Conservation (phyloP, 768 basidiomycete genomes). For the Lanmaoa pseudosensibilis region DNA sequence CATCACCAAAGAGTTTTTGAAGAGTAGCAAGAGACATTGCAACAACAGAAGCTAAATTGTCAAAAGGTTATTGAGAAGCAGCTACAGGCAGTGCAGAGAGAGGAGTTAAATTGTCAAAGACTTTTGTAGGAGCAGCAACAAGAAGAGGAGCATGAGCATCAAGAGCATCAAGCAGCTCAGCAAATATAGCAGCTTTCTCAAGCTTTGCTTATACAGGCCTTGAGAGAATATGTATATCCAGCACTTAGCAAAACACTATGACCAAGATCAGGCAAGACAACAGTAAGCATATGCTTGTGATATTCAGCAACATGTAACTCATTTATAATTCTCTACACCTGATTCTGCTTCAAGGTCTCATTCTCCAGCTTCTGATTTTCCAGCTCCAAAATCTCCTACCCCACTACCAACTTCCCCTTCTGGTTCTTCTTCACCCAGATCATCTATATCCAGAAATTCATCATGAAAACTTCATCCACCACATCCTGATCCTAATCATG, state of each 20-base stretch:
- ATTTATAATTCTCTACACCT: too few species aligned
- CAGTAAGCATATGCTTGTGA: background rate
- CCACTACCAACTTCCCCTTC: too few species aligned
- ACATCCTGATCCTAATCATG: too few species aligned
- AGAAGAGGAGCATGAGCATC: background rate
- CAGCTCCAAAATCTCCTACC: too few species aligned
- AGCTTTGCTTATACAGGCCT: background rate
- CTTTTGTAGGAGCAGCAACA: background rate
- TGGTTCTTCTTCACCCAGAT: too few species aligned
- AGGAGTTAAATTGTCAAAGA: background rate
- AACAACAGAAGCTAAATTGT: background rate
- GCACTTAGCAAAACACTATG: background rate
- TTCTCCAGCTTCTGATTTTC: too few species aligned
- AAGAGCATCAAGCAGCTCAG: background rate
- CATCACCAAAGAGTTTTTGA: background rate
- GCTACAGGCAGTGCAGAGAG: background rate
- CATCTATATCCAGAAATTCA: too few species aligned
- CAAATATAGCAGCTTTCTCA: too few species aligned
- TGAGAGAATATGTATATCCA: background rate
- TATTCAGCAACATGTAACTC: too few species aligned
- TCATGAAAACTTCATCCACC: too few species aligned
- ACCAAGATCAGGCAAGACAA: slow-evolving; percentile 1
- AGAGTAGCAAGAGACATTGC: background rate
- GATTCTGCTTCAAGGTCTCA: too few species aligned
- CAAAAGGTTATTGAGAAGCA: background rate